Conservation (phyloP, 805 yeast species). For the Saccharomycodes ludwigii region DNA sequence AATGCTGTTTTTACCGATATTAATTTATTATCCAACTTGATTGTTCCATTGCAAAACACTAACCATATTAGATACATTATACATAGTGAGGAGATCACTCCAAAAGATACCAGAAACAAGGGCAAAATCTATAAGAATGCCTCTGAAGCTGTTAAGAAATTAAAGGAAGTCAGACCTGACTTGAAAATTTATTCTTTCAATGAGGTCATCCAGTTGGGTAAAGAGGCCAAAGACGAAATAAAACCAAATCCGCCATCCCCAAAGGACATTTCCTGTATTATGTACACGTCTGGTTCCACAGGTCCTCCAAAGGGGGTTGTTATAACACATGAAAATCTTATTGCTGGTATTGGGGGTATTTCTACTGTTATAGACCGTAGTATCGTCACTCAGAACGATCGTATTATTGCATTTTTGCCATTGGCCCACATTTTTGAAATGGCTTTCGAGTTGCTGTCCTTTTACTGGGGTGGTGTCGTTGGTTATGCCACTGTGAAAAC, state of each 20-base stretch:
- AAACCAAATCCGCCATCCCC: constrained; percentile 31
- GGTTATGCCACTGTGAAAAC: constrained; percentile 95
- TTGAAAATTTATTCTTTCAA: constrained; percentile 50
- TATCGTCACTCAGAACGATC: constrained; percentile 43
- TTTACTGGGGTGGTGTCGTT: constrained; percentile 81
- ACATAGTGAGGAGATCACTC: constrained; percentile 50
- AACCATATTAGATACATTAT: constrained; percentile 53
- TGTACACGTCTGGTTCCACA: constrained; percentile 68
- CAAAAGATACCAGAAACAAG: constrained; percentile 47
- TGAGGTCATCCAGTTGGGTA: constrained; percentile 58
- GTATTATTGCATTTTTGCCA: constrained; percentile 81
- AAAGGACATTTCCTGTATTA: constrained; percentile 46
- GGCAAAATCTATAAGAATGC: constrained; percentile 53
- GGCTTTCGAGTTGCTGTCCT: constrained; percentile 64
- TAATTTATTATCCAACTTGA: constrained; percentile 48
- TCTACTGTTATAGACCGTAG: constrained; percentile 44
- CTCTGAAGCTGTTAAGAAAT: constrained; percentile 41
- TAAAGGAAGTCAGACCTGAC: constrained; percentile 64
- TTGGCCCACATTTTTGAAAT: constrained; percentile 93
- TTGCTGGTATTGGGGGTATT: constrained; percentile 84
- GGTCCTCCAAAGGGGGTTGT: constrained; percentile 76
- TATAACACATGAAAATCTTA: constrained; percentile 48
- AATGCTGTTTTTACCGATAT: constrained; percentile 78
- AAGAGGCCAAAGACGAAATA: constrained; percentile 32
- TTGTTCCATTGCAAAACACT: constrained; percentile 61